Conservation (phyloP, 805 yeast species). For the Yarrowia keelungensis region DNA sequence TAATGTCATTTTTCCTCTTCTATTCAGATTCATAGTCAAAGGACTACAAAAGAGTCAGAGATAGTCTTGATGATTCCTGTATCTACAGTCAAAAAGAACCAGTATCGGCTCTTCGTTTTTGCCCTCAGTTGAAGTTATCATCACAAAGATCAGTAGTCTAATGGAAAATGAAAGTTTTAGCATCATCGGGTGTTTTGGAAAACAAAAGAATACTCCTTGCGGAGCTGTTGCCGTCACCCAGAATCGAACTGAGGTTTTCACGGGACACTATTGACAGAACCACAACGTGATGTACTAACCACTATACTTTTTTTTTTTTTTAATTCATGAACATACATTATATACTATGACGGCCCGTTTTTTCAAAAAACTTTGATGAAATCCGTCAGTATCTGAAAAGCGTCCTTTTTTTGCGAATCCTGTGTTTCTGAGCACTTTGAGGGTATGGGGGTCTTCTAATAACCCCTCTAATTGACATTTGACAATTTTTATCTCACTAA, state of each 20-base stretch:
- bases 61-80: no score
- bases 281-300: constrained; percentile 38
- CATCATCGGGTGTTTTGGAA: constrained; percentile 19
- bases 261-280: constrained; percentile 17
- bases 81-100: no score
- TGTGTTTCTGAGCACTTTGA: no score
- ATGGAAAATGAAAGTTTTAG: constrained; percentile 27
- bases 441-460: not conserved
- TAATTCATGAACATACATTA: no score
- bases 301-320: no score
- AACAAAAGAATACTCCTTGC: constrained; percentile 5
- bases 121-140: constrained; percentile 30
- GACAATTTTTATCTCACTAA: no score
- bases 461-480: not conserved
- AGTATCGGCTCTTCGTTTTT: no score
- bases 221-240: constrained; percentile 37
- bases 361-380: not conserved
- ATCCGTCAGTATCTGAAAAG: not conserved
- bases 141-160: constrained; percentile 36
- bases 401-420: not conserved
- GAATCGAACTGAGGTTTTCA: constrained; percentile 39
- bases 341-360: constrained; percentile 34
- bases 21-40: no score
- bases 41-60: no score
- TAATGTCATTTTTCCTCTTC: no score